Conservation (phyloP, 2,329 filamentous ascomycete genomes). For the Colletotrichum sojae region DNA sequence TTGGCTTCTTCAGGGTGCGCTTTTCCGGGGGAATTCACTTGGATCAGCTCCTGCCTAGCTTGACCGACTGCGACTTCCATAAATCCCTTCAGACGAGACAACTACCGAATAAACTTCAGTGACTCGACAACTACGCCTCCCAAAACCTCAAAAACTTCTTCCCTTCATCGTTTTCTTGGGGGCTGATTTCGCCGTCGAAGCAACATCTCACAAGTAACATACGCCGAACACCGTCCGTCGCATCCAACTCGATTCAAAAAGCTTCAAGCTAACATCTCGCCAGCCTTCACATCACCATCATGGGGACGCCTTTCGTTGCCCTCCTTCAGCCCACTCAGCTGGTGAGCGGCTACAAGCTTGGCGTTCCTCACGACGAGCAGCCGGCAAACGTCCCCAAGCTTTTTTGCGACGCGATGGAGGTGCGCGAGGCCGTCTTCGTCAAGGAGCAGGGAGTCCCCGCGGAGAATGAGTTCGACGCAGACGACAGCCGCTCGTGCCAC, state of each 20-base stretch:
- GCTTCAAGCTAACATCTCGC: not conserved
- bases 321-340: slow-evolving; percentile 65
- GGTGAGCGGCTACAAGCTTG: slow-evolving; percentile 59
- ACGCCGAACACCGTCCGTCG: not conserved
- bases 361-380: slow-evolving; percentile 59
- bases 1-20: slow-evolving; percentile 10
- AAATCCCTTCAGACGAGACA: slow-evolving; percentile 21
- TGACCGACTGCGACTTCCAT: slow-evolving; percentile 8
- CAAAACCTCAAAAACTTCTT: not conserved
- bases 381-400: slow-evolving; percentile 61
- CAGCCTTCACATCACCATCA: slow-evolving; percentile 43
- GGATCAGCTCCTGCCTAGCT: not conserved
- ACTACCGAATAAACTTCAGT: too few relatives aligned
- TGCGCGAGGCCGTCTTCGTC: slow-evolving; percentile 74
- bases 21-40: slow-evolving; percentile 7
- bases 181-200: not conserved
- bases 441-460: slow-evolving; percentile 70
- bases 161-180: too few relatives aligned
- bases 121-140: not conserved
- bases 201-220: slow-evolving; percentile 1
- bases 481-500: slow-evolving; percentile 85
- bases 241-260: not conserved
- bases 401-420: slow-evolving; percentile 76
- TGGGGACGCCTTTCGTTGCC: slow-evolving; percentile 66
- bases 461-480: slow-evolving; percentile 83